phyloP scores from a whole-genome alignment of 2,329 filamentous ascomycete species.

The Talaromyces amestolkiae region DNA sequence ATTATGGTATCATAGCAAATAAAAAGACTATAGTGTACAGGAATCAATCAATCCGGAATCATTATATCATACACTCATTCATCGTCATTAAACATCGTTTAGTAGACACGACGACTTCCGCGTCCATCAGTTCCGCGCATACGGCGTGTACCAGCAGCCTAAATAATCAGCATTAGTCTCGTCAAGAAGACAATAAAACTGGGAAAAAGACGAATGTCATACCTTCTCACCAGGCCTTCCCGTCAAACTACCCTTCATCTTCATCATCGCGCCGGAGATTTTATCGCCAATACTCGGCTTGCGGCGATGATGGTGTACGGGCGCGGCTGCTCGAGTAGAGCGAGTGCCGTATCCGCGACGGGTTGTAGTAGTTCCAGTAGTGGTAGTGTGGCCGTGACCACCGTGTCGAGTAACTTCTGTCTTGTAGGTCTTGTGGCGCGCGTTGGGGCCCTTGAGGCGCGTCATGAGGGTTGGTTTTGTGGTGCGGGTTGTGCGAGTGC shows the following conservation, averaged over 20 bases:
- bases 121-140: constrained; percentile 74
- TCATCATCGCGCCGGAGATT: constrained; percentile 71
- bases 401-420: constrained; percentile 23
- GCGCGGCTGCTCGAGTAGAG: constrained; percentile 44
- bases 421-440: constrained; percentile 35
- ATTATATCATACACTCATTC: constrained; percentile 7
- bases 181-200: background rate
- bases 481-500: constrained; percentile 39
- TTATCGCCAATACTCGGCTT: constrained; percentile 71
- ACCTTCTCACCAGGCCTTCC: constrained; percentile 67
- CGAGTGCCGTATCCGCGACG: constrained; percentile 24
- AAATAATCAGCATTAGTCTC: background rate
- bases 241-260: constrained; percentile 68
- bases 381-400: constrained; percentile 30
- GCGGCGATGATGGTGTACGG: constrained; percentile 61
- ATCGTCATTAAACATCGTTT: background rate
- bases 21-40: background rate
- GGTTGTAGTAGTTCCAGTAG: constrained; percentile 40
- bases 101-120: constrained; percentile 38
- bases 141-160: constrained; percentile 70
- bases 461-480: constrained; percentile 55
- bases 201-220: constrained; percentile 32
- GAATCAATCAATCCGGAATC: background rate
- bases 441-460: constrained; percentile 48
- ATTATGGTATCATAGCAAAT: background rate